Base-by-base conservation (phyloP, 2,329 filamentous ascomycete genomes). In the Botrytis aclada region DNA sequence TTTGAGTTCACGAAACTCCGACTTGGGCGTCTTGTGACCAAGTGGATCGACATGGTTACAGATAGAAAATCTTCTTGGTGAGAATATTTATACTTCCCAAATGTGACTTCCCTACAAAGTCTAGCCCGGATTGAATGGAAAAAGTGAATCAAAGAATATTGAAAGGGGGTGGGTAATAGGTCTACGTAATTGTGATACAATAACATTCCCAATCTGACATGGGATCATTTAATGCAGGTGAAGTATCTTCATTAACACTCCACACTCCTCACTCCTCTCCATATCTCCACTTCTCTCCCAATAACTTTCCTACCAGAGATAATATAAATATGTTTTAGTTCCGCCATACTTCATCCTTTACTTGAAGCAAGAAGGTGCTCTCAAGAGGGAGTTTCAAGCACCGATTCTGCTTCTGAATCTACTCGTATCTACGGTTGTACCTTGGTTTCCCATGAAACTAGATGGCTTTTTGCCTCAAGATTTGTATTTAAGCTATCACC, bases 51-150 rank as follows among this genome's bases (percentile, higher is more conserved):
- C n/a, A 3, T 14, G 3, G 10, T n/a, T n/a, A 51, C 14, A 4
- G 45, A n/a, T 16, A n/a, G 12, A 16, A 0, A 3, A 16, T 1
- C 1, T 3, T 12, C 7, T n/a, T 51, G 47, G 16, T 6, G 2
- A 51, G 9, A 51, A 14, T 5, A 14, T n/a, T n/a, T n/a, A 51
- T 51, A 51, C 4, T n/a, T 16, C 10, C 4, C 5, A 1, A 51
- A 51, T 5, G n/a, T 5, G 2, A n/a, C 4, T 51, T n/a, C 14
- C 0, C 22, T 51, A 14, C 25, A 14, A 14, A 6, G 10, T 51
- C 2, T 3, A 4, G 22, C 10, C 10, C n/a, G 47, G n/a, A 1
- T 25, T 12, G 4, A 0, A 14, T 14, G 20, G 1, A 5, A 14
- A 25, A 4, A n/a, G 10, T 51, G 22, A 51, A 51, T 51, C 3